Conservation (phyloP, 2,329 filamentous ascomycete species). For the Pseudocercospora fuligena region DNA sequence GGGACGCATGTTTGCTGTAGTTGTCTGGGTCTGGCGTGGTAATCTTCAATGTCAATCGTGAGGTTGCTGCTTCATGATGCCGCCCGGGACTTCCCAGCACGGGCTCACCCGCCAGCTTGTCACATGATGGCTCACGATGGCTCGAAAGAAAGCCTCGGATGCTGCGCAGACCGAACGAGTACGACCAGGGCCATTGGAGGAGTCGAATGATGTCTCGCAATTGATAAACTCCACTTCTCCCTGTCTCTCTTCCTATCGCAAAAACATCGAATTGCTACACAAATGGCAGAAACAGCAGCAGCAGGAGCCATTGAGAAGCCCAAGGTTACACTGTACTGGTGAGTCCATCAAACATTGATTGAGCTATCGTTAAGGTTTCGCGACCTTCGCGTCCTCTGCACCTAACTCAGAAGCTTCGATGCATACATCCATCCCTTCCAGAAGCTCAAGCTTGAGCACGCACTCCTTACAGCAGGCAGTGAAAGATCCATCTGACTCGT, state of each 20-base stretch:
- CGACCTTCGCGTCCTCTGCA: neutral
- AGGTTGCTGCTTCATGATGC: conserved; percentile 9
- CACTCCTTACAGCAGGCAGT: neutral
- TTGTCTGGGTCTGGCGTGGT: conserved; percentile 8
- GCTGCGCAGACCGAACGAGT: neutral
- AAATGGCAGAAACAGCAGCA: conserved; percentile 31
- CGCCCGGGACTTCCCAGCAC: neutral
- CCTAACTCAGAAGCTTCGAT: neutral
- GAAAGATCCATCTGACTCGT: conserved; percentile 1
- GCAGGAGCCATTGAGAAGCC: conserved; percentile 39
- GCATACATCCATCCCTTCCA: neutral
- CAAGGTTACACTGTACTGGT: conserved; percentile 70
- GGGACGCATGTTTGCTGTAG: conserved; percentile 36
- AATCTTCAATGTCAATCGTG: conserved; percentile 10
- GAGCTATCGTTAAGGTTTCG: neutral
- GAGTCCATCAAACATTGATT: conserved; percentile 26
- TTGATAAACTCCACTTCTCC: neutral
- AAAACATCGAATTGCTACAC: conserved; percentile 2
- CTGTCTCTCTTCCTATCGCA: neutral
- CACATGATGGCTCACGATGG: conserved; percentile 2
- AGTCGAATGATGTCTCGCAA: neutral
- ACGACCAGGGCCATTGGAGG: neutral
- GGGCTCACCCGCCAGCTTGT: neutral
- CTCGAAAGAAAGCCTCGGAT: conserved; percentile 1
- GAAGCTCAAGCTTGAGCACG: neutral